Evolutionary conservation across 2,329 filamentous ascomycete genomes (phyloP), one percentile per base, ranked within the genome.

Genomic region (Cryphonectria parasitica): DNA sequence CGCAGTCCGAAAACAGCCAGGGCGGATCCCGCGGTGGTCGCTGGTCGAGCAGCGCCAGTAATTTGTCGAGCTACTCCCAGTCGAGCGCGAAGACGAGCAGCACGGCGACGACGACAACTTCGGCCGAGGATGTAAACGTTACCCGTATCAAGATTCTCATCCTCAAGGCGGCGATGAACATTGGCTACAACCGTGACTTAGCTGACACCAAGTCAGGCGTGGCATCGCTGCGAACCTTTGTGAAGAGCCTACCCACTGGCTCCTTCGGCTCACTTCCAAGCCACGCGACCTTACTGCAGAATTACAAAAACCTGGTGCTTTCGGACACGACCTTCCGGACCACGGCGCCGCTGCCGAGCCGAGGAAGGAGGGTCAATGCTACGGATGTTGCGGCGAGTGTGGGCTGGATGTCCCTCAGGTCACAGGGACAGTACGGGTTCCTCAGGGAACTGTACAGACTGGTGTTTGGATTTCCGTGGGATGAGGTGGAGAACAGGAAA

Each of bases 1-100:
- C 93, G 5, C 86, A 85, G 45, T 86, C 84, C 62, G 87, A 89
- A 34, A 82, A 83, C 52, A 82, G 84, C n/a, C 68, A 68, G 67
- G 69, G 71, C 64, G 75, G 75, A 45, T 71, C 45, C 60, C 84
- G 86, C 19, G 89, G 90, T 61, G 89, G 90, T 10, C 87, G 92
- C 70, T 97, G 94, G 93, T 94, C 93, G 0, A 96, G 92, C 78
- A 91, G 89, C 74, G 91, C 92, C 3, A 94, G 91, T 13, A 93
- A 91, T 71, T 83, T 95, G 36, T 96, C 93, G 1, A 89, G 90
- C 71, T 95, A 94, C 78, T 95, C 92, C 3, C 92, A 94, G 73
- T 86, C 86, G 74, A 90, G 88, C 76, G 84, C 86, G 71, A 85
- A 87, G 71, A 90, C 89, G 1, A 89, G 89, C 34, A 93, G 90